Evolutionary conservation across 1,284 basidiomycete species (phyloP).

Genomic region (Peniophora sp.): DNA sequence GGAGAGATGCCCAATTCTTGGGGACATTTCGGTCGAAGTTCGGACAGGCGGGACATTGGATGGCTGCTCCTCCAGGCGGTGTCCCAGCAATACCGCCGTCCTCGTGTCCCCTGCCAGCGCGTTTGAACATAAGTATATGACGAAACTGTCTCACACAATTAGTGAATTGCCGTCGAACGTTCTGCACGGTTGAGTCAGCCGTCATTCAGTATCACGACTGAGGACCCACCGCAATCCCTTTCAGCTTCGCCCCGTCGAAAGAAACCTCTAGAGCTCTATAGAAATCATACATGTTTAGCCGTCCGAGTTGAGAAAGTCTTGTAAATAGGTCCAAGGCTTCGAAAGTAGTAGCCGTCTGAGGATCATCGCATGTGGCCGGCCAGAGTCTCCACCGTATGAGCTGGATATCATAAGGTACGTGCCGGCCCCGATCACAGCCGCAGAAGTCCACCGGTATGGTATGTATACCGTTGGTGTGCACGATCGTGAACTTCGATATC

Average conservation of each 20-base stretch:
- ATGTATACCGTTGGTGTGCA: conserved; percentile 4
- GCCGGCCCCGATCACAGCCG: not conserved
- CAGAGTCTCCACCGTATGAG: not conserved
- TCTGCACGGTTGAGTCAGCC: not conserved
- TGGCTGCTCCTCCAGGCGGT: conserved; percentile 12
- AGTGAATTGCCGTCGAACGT: not conserved
- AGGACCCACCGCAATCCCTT: not conserved
- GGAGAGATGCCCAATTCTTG: conserved; percentile 14
- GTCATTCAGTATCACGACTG: not conserved
- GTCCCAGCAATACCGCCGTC: conserved; percentile 6
- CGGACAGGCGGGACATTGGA: conserved; percentile 21
- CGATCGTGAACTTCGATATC: not conserved
- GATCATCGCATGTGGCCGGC: not conserved
- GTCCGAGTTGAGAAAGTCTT: not conserved
- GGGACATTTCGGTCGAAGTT: conserved; percentile 17
- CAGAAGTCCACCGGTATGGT: conserved; percentile 1
- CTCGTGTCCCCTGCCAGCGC: conserved; percentile 15
- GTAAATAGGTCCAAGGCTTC: conserved; percentile 2
- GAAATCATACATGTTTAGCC: not conserved
- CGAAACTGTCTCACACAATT: conserved; percentile 7
- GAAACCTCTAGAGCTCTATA: not conserved
- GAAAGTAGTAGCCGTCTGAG: conserved; percentile 6
- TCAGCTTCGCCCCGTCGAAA: not conserved
- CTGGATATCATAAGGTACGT: not conserved
- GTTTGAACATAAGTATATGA: conserved; percentile 17